These are phyloP conservation scores for Suhomyces wounanorum DNA, from an alignment of 1,139 yeast species.

Conservation along the genomic window DNA sequence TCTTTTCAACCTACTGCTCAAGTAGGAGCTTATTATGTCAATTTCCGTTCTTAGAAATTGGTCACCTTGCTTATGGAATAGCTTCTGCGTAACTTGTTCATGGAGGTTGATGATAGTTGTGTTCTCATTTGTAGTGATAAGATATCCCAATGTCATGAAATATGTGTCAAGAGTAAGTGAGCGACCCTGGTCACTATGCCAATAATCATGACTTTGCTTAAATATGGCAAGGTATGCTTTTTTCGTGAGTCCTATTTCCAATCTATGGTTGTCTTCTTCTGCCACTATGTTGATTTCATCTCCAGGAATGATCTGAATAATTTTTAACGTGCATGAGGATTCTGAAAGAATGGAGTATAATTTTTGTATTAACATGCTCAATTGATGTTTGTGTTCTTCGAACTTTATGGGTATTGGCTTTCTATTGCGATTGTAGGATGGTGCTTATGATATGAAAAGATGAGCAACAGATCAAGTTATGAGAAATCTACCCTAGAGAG, in stretches of 20 bases:
- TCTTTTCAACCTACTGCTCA: constrained; percentile 36
- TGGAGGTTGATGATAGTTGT: constrained; percentile 37
- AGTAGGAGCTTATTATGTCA: constrained; percentile 33
- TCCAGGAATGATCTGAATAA: constrained; percentile 27
- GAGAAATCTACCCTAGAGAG: too few species aligned
- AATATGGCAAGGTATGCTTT: constrained; percentile 33
- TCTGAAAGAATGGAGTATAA: constrained; percentile 18
- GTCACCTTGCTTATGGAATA: constrained; percentile 15
- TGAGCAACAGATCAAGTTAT: too few species aligned
- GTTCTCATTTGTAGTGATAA: constrained; percentile 46
- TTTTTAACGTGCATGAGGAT: constrained; percentile 19
- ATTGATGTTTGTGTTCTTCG: neutral
- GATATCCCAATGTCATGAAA: constrained; percentile 35
- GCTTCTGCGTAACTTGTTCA: constrained; percentile 25
- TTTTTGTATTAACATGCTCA: constrained; percentile 11
- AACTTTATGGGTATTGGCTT: too few species aligned
- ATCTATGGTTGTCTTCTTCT: constrained; percentile 16
- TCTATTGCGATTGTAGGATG: too few species aligned
- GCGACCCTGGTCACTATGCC: constrained; percentile 23
- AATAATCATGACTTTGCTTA: constrained; percentile 35
- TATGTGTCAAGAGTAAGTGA: constrained; percentile 13
- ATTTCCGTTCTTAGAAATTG: constrained; percentile 26
- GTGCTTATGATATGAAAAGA: too few species aligned
- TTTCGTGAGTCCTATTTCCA: constrained; percentile 42
- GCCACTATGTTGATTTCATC: constrained; percentile 9